Evolutionary conservation across 768 basidiomycete genomes (phyloP), one percentile per base, ranked within the genome.

Genomic region (Obba rivulosa): DNA sequence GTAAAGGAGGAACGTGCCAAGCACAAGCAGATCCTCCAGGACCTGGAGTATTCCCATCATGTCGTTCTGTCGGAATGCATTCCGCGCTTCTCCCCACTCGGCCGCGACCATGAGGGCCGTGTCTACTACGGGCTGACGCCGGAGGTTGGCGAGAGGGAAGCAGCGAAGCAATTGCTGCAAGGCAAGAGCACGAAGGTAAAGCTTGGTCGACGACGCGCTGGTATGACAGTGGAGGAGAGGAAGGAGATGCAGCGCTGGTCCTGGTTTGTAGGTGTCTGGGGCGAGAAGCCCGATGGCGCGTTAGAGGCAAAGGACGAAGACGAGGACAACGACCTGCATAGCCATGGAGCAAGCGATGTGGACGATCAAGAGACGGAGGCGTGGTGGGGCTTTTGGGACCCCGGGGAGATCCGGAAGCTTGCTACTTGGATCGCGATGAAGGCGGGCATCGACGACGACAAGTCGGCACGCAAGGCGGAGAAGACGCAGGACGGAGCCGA

Each of bases 351-450:
- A n/a, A 58, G 62, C 4, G 62, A 61, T 10, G 65, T 69, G 0
- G 69, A 66, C 3, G 74, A 74, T 2, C 63, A 67, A 3, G 69
- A 68, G 10, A 66, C 57, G 2, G 76, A 81, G 45, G 68, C 67
- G n/a, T 91, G 88, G 88, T 89, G 87, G 85, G 84, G 75, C 11
- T 82, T 90, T 65, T 77, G 73, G 68, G 72, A 85, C 8, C 78
- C 81, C 1, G 67, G 67, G 34, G 85, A 89, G 50, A 80, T 91
- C 49, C 59, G 64, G 44, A 82, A 78, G 59, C 63, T 89, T 18
- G 79, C 80, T 2, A 74, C 80, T 43, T 90, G 85, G 84, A 66
- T 87, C 25, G 68, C 71, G 36, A 68, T 73, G 56, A 78, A 76
- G 60, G 68, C 72, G 43, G 71, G 66, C 16, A 59, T 79, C 18